Evolutionary conservation across 768 basidiomycete genomes (phyloP).

Genomic region (Termitomyces sp.): DNA sequence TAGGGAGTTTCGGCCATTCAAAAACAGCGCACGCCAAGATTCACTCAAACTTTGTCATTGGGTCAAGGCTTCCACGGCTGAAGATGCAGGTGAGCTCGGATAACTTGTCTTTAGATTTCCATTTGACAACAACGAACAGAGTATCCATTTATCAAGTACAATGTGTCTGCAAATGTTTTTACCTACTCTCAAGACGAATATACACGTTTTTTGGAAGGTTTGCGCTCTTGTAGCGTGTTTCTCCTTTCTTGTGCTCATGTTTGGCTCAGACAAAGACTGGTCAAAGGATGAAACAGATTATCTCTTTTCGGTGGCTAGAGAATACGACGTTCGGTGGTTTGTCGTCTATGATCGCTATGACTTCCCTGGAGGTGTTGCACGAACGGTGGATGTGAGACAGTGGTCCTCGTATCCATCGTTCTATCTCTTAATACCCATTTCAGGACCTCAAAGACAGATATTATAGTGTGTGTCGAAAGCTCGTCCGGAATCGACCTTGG

Average conservation of each 20-base stretch:
- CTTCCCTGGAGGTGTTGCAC: slow-evolving; percentile 45
- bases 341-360: slow-evolving; percentile 89
- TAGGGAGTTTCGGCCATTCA: slow-evolving; percentile 77
- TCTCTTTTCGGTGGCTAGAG: slow-evolving; percentile 71
- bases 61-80: slow-evolving; percentile 59
- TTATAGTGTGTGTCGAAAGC: slow-evolving; percentile 83
- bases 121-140: slow-evolving; percentile 34
- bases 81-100: slow-evolving; percentile 43
- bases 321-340: slow-evolving; percentile 88
- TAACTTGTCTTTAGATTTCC: neutral
- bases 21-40: slow-evolving; percentile 65
- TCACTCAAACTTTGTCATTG: slow-evolving; percentile 76
- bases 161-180: slow-evolving; percentile 57
- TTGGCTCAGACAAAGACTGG: slow-evolving; percentile 72
- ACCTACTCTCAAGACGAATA: slow-evolving; percentile 88
- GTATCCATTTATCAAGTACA: slow-evolving; percentile 82
- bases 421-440: slow-evolving; percentile 1
- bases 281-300: slow-evolving; percentile 92
- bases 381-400: slow-evolving; percentile 66
- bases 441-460: slow-evolving; percentile 95
- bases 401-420: neutral
- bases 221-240: slow-evolving; percentile 15
- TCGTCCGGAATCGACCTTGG: slow-evolving; percentile 83
- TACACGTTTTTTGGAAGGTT: slow-evolving; percentile 69
- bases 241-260: neutral